Conservation (phyloP, 2,329 filamentous ascomycete species). For the Pseudogymnoascus sp. region DNA sequence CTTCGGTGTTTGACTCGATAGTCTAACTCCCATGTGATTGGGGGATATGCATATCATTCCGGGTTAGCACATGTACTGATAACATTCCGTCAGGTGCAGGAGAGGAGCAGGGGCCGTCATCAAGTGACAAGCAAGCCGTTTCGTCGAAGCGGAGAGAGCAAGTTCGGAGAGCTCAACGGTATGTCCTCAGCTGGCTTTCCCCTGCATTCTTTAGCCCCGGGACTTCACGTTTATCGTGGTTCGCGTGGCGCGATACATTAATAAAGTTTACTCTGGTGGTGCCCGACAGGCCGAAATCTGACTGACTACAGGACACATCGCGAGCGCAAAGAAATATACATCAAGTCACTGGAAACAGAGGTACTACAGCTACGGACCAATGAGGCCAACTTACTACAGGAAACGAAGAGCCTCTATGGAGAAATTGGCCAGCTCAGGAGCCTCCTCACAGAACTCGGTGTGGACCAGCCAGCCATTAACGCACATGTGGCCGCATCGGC, state of each 20-base stretch:
- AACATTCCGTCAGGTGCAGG: not conserved
- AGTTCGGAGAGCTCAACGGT: constrained; percentile 1
- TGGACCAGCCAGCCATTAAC: not conserved
- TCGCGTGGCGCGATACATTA: too few relatives aligned
- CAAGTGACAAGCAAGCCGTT: constrained; percentile 1
- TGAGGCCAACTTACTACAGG: constrained; percentile 20
- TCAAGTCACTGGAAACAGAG: constrained; percentile 25
- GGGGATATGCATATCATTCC: not conserved
- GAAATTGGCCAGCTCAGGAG: constrained; percentile 17
- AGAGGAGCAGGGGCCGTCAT: not conserved
- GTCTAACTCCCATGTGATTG: not conserved
- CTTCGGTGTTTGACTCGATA: not conserved
- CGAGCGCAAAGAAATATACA: constrained; percentile 27
- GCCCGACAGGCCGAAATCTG: not conserved
- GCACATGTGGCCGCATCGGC: not conserved
- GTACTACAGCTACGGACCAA: constrained; percentile 16
- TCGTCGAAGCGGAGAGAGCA: not conserved
- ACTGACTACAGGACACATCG: constrained; percentile 24
- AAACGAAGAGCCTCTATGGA: constrained; percentile 17
- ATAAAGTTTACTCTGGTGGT: not conserved
- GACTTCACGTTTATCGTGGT: not conserved
- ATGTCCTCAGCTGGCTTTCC: not conserved
- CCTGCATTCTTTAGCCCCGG: not conserved
- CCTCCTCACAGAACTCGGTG: constrained; percentile 12
- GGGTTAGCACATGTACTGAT: not conserved